phyloP scores from a whole-genome alignment of 2,329 filamentous ascomycete genomes.

The Cadophora sp. region DNA sequence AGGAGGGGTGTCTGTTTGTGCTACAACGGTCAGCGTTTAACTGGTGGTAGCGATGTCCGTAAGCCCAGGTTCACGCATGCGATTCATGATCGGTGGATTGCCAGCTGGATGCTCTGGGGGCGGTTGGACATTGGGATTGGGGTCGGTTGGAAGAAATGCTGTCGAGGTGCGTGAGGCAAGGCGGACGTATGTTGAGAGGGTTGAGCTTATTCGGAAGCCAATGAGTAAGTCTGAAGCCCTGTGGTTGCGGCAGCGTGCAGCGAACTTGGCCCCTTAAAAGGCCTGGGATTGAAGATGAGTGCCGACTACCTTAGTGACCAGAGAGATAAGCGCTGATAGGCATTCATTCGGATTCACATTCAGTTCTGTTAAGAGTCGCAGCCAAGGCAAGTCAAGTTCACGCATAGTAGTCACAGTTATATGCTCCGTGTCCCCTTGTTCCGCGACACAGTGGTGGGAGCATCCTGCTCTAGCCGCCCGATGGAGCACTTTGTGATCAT shows the following conservation, averaged over 20 bases:
- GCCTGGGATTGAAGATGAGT: slow-evolving; percentile 23
- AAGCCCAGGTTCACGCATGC: slow-evolving; percentile 30
- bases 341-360: slow-evolving; percentile 1
- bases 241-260: slow-evolving; percentile 29
- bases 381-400: background rate
- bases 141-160: slow-evolving; percentile 15
- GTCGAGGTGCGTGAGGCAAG: slow-evolving; percentile 12
- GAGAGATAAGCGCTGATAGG: slow-evolving; percentile 31
- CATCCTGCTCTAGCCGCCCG: slow-evolving; percentile 27
- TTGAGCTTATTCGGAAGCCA: slow-evolving; percentile 27
- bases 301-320: slow-evolving; percentile 17
- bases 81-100: slow-evolving; percentile 35
- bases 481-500: slow-evolving; percentile 18
- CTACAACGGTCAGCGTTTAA: slow-evolving; percentile 23
- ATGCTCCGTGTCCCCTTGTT: background rate
- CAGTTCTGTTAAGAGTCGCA: background rate
- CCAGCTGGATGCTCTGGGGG: slow-evolving; percentile 11
- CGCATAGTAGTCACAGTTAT: background rate
- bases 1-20: slow-evolving; percentile 27
- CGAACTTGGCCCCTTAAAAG: slow-evolving; percentile 29
- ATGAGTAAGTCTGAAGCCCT: slow-evolving; percentile 23
- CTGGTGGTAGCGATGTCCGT: slow-evolving; percentile 31
- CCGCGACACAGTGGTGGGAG: background rate
- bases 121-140: background rate
- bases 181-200: slow-evolving; percentile 20